Base-by-base conservation (phyloP, 805 yeast genomes). In the Priceomyces melissophilus region DNA sequence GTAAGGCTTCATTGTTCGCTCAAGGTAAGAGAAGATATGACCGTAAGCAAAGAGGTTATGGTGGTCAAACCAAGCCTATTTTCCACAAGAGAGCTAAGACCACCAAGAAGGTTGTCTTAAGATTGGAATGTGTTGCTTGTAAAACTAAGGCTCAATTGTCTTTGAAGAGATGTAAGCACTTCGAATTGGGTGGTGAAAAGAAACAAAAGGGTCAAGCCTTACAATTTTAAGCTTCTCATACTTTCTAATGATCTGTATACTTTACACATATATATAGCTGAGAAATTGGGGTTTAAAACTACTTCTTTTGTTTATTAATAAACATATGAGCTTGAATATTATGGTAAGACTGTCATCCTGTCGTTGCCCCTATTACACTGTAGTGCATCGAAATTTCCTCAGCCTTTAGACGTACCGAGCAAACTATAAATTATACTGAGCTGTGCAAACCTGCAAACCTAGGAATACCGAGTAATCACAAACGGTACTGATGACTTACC, bases 11-110 rank as follows among this genome's bases (percentile, higher is more conserved):
- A 57, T 84, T 90, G 67, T 89, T 82, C 71, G 96, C 98, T 63
- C 98, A 93, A 81, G 99, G 99, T 85, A 93, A 95, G 91, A 89
- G 99, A 84, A 90, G 99, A 83, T 93, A 93, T 82, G 99, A 93
- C 91, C 96, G 99, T 80, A 93, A 93, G 79, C 99, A 93, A 82
- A 73, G 86, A 67, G 99, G 99, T 89, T 93, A 82, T 80, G 99
- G 99, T 87, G 99, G 99, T 87, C 99, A 93, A 82, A 93, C 99
- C 79, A 93, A 89, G 83, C 99, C 84, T 72, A 85, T 93, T 79
- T 93, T 93, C 97, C 98, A 89, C 87, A 93, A 93, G 87, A 93
- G 93, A 79, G 99, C 99, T 67, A 93, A 93, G 89, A 93, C 98
- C 63, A 93, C 99, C 82, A 93, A 93, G 89, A 93, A 93, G 87